Conservation (phyloP, 352 stramenopile species). For the Blastocystis hominis region DNA sequence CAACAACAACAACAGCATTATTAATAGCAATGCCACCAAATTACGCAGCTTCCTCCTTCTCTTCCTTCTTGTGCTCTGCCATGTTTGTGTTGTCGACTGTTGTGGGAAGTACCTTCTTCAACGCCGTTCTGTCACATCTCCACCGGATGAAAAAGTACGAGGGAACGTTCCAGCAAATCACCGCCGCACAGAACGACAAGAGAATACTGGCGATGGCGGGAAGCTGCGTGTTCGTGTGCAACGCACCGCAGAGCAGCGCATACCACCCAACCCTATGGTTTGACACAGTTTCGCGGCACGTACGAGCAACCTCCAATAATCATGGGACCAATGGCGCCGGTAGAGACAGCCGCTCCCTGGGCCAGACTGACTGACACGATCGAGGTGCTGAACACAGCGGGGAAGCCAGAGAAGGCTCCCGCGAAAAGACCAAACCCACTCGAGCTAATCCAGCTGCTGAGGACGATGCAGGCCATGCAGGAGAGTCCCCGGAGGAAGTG, state of each 20-base stretch:
- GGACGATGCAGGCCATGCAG: background rate
- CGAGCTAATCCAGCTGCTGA: slow-evolving; percentile 9
- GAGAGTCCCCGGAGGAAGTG: background rate
- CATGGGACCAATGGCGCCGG: slow-evolving; percentile 31
- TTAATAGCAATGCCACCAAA: background rate
- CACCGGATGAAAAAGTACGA: slow-evolving; percentile 43
- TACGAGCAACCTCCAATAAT: slow-evolving; percentile 53
- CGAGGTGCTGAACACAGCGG: slow-evolving; percentile 44
- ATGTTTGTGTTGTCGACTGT: background rate
- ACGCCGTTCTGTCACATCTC: slow-evolving; percentile 19
- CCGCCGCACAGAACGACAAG: background rate
- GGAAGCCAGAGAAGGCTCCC: slow-evolving; percentile 42
- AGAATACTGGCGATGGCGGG: background rate
- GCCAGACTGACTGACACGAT: slow-evolving; percentile 48
- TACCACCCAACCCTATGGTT: slow-evolving; percentile 32
- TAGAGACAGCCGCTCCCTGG: slow-evolving; percentile 15
- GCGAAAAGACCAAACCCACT: slow-evolving; percentile 22
- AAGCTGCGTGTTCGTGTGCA: slow-evolving; percentile 26
- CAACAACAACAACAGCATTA: background rate
- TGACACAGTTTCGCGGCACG: background rate
- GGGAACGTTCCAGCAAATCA: slow-evolving; percentile 37
- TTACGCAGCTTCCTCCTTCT: background rate
- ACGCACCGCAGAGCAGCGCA: background rate
- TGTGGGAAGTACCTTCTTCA: background rate
- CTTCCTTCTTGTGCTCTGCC: background rate